Conservation (phyloP, 305 asterid species). For the Solanum hybrid region DNA sequence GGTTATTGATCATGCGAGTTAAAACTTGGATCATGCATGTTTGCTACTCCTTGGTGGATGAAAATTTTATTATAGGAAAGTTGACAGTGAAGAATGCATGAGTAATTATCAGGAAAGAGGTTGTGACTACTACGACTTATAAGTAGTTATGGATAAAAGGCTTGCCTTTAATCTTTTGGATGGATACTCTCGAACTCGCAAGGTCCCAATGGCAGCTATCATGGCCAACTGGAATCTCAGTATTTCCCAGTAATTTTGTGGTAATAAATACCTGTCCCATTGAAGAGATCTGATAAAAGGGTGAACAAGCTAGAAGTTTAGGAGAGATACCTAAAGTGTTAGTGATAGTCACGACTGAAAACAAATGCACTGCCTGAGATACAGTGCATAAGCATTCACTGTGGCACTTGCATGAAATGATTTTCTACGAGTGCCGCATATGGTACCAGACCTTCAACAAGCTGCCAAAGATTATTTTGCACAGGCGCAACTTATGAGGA, state of each 20-base stretch:
- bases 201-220: not conserved
- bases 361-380: not conserved
- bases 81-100: not conserved
- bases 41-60: not conserved
- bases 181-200: not conserved
- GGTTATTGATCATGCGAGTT: not conserved
- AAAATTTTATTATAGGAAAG: not conserved
- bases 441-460: not conserved
- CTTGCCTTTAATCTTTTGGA: not conserved
- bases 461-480: not conserved
- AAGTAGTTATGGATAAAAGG: not conserved
- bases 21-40: not conserved
- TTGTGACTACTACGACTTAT: not conserved
- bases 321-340: not conserved
- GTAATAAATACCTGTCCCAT: not conserved
- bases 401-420: not conserved
- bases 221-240: not conserved
- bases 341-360: not conserved
- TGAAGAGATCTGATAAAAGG: not conserved
- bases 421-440: not conserved
- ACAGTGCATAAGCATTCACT: not conserved
- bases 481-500: not conserved
- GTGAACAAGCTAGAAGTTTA: not conserved
- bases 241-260: not conserved
- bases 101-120: not conserved